Evolutionary conservation across 2,329 filamentous ascomycete species (phyloP).

Genomic region (Xylaria sp.): DNA sequence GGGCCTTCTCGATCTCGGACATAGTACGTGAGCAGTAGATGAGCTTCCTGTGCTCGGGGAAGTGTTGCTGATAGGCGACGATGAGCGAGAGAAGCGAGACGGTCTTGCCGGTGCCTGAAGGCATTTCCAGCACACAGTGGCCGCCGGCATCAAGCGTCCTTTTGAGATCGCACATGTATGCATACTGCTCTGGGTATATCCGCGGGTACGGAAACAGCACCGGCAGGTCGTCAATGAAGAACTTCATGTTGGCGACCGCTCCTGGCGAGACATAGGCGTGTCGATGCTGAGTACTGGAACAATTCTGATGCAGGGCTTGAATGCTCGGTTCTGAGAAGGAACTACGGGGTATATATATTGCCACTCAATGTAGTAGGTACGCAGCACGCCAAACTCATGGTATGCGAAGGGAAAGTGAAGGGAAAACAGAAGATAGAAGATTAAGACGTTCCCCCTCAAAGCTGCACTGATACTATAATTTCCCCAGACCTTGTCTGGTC

Average conservation of each 20-base stretch:
- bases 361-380: not conserved
- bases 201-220: constrained; percentile 46
- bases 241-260: constrained; percentile 65
- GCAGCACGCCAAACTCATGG: not conserved
- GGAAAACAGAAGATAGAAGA: not conserved
- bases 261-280: not conserved
- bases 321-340: too few species aligned
- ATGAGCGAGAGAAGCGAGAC: constrained; percentile 94
- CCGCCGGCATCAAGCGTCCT: constrained; percentile 89
- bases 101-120: constrained; percentile 97
- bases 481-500: too few species aligned
- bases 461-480: not conserved
- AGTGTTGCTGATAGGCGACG: constrained; percentile 92
- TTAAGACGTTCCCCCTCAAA: not conserved
- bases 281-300: not conserved
- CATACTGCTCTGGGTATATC: constrained; percentile 67
- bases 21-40: constrained; percentile 99
- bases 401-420: not conserved
- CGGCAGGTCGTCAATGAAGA: constrained; percentile 68
- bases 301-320: too few species aligned
- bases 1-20: constrained; percentile 98
- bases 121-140: constrained; percentile 98
- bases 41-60: constrained; percentile 90
- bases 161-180: constrained; percentile 85
- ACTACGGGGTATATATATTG: not conserved